Percentiles rank a stretch among this genome's conserved stretches.
Conservation (phyloP, 1,139 yeast genomes). For the Hemisphaericaspora subhashii region DNA sequence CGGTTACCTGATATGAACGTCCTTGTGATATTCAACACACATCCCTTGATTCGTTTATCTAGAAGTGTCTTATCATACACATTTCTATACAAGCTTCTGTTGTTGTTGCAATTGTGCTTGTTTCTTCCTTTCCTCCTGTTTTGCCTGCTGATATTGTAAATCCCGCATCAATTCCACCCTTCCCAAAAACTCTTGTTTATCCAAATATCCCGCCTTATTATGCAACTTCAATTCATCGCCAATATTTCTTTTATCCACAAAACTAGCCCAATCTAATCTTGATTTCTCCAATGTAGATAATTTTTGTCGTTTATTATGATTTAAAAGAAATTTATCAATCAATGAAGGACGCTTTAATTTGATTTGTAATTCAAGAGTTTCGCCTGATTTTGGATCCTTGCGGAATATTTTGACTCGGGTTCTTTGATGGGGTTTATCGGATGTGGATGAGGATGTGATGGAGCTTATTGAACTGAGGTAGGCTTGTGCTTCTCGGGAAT, state of each 20-base stretch:
- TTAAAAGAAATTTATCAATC: conserved; percentile 56
- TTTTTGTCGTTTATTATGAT: conserved; percentile 52
- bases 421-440: conserved; percentile 15
- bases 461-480: conserved; percentile 58
- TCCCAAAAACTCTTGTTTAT: conserved; percentile 84
- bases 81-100: conserved; percentile 1
- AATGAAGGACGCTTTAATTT: conserved; percentile 71
- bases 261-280: conserved; percentile 91
- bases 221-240: conserved; percentile 76
- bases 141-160: conserved; percentile 57
- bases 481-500: conserved; percentile 86
- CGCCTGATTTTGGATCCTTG: conserved; percentile 33
- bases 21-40: too few species aligned
- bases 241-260: conserved; percentile 84
- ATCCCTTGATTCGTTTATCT: too few species aligned
- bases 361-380: conserved; percentile 31
- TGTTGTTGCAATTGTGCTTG: conserved; percentile 5
- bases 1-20: too few species aligned
- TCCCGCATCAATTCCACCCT: conserved; percentile 73
- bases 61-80: too few species aligned
- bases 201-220: conserved; percentile 83
- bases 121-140: conserved; percentile 36
- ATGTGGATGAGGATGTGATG: conserved; percentile 19
- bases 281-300: conserved; percentile 91
- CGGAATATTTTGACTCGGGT: conserved; percentile 39